Percentiles rank a stretch among this genome's conserved stretches.
Conservation (phyloP, 495 filamentous ascomycete species). For the Penicillium tannophilum region DNA sequence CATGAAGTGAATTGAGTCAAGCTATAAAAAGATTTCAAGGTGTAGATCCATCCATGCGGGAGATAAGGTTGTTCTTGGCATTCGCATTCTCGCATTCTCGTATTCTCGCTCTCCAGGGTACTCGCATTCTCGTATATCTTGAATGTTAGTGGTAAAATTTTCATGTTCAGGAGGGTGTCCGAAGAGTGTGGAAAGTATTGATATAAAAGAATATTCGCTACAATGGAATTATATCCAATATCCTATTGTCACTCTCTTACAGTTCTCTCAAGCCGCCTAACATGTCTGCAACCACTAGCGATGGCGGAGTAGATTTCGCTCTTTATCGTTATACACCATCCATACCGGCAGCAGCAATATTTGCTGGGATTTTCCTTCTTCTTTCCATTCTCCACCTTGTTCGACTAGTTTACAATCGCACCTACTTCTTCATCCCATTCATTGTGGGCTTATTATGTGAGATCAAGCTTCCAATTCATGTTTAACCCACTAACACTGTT, state of each 20-base stretch:
- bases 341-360: slow-evolving; percentile 50
- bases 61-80: background rate
- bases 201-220: background rate
- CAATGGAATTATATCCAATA: background rate
- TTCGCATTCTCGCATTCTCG: slow-evolving; percentile 13
- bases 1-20: too few species aligned
- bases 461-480: slow-evolving; percentile 1
- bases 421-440: slow-evolving; percentile 27
- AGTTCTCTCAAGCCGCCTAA: background rate
- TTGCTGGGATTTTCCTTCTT: slow-evolving; percentile 50
- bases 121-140: background rate
- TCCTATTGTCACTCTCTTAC: background rate
- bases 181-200: background rate
- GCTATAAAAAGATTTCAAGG: too few species aligned
- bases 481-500: background rate
- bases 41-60: too few species aligned
- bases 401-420: slow-evolving; percentile 18
- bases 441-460: slow-evolving; percentile 31
- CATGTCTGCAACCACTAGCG: slow-evolving; percentile 11
- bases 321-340: slow-evolving; percentile 45
- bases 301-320: slow-evolving; percentile 17
- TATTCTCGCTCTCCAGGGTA: slow-evolving; percentile 1
- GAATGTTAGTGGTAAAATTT: too few species aligned
- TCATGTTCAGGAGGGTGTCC: too few species aligned
- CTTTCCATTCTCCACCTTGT: slow-evolving; percentile 45